Conservation (phyloP, 208 protist species). For the Leishmania mexicana region DNA sequence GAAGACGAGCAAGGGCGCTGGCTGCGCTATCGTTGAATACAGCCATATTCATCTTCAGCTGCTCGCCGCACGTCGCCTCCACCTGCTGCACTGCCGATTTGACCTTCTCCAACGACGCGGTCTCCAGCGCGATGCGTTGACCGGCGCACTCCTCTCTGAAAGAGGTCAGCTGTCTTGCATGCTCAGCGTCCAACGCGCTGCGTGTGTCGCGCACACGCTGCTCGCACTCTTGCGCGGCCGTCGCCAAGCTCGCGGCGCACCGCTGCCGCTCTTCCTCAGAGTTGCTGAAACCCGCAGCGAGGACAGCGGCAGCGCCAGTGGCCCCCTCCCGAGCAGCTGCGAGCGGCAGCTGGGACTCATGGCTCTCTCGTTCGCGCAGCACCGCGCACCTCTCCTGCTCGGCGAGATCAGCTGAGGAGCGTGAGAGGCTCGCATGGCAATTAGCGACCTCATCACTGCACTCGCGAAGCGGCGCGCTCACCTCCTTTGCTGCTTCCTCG, state of each 20-base stretch:
- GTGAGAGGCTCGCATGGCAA: background rate
- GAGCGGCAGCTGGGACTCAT: constrained; percentile 1
- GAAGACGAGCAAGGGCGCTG: constrained; percentile 3
- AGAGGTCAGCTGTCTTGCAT: constrained; percentile 8
- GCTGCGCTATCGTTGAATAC: background rate
- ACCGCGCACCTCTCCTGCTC: constrained; percentile 6
- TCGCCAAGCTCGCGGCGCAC: constrained; percentile 10
- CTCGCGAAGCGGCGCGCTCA: constrained; percentile 2
- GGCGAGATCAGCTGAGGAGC: background rate
- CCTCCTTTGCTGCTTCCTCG: background rate
- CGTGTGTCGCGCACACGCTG: background rate
- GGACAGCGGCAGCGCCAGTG: background rate
- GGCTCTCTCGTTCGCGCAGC: background rate
- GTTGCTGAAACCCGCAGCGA: constrained; percentile 6
- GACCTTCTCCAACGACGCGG: background rate
- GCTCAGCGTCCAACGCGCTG: background rate
- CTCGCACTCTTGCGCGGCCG: background rate
- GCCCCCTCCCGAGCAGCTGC: background rate
- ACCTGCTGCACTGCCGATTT: background rate
- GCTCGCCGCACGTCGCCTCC: constrained; percentile 15
- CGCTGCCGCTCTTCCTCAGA: constrained; percentile 16
- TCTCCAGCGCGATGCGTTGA: background rate
- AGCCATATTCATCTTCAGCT: background rate
- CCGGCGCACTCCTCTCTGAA: constrained; percentile 12
- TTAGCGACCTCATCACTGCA: background rate